These are phyloP conservation scores for Penicillium maclennaniae DNA, from an alignment of 495 filamentous ascomycete genomes.

Conservation along the genomic window DNA sequence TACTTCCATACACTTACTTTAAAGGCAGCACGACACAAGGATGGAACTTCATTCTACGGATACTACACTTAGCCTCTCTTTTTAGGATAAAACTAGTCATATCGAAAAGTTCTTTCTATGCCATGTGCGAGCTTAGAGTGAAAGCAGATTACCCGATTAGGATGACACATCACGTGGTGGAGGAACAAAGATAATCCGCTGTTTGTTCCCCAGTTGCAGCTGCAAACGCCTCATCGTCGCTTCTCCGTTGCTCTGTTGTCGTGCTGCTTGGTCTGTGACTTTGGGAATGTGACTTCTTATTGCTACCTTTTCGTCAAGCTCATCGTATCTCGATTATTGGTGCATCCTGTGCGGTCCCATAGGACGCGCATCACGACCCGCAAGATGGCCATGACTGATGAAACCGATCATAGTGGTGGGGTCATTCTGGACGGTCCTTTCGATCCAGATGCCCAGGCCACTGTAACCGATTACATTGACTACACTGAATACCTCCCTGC, in stretches of 20 bases:
- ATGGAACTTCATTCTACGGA: no score
- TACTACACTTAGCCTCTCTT: no score
- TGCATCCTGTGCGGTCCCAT: background rate
- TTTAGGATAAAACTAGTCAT: no score
- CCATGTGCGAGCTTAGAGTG: background rate
- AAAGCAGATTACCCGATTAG: background rate
- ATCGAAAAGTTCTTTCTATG: background rate
- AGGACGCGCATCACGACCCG: constrained; percentile 5
- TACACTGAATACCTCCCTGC: constrained; percentile 95
- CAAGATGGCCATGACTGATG: constrained; percentile 33
- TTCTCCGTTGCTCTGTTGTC: background rate
- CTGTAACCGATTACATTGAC: constrained; percentile 92
- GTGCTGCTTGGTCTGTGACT: background rate
- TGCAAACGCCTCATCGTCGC: background rate
- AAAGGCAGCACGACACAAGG: no score
- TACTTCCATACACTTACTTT: no score
- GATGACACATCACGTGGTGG: background rate
- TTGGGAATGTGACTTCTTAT: background rate
- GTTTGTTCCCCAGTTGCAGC: background rate
- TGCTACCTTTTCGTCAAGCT: background rate
- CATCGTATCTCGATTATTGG: background rate
- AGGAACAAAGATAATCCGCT: background rate
- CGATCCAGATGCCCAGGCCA: constrained; percentile 92
- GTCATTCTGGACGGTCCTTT: constrained; percentile 48
- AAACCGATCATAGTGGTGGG: constrained; percentile 42